These are phyloP conservation scores for Rhodotorula sp. DNA, from an alignment of 1,284 basidiomycete genomes.

Conservation along the genomic window DNA sequence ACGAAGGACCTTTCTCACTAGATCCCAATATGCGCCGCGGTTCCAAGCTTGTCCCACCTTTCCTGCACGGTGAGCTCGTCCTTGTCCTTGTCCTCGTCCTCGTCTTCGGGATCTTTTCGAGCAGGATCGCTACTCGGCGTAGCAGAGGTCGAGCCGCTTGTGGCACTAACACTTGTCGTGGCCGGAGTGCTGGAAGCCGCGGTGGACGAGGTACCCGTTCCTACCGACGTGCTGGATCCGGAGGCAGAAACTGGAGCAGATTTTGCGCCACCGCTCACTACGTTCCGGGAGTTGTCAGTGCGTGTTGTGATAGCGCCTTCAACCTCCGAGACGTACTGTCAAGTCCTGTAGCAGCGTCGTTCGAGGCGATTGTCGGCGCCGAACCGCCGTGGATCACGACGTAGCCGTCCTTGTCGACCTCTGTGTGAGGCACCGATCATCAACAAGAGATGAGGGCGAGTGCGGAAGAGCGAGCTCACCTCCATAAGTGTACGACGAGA, in stretches of 20 bases:
- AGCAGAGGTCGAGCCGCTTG: background rate
- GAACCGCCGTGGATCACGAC: background rate
- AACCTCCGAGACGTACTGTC: constrained; percentile 7
- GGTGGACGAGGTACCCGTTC: background rate
- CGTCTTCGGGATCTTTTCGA: background rate
- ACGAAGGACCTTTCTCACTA: background rate
- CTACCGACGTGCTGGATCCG: too few relatives aligned
- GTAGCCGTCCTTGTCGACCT: constrained; percentile 13
- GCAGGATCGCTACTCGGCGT: background rate
- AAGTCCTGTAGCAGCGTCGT: constrained; percentile 11
- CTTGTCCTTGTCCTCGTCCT: background rate
- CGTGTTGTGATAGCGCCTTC: accelerated
- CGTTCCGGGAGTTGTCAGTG: background rate
- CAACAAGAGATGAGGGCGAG: background rate
- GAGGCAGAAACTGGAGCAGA: too few relatives aligned
- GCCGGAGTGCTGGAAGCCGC: background rate
- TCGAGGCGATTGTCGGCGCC: background rate
- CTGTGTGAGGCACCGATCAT: background rate
- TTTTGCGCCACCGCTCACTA: background rate
- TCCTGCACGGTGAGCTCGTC: background rate
- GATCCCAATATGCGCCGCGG: constrained; percentile 15
- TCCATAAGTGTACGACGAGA: constrained; percentile 15
- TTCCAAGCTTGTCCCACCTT: constrained; percentile 21
- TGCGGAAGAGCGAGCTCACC: background rate
- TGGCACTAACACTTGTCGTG: background rate